A percentile compares a stretch with the other conserved stretches of the same genome.
These are phyloP conservation scores for Suhomyces choctaworum DNA, from an alignment of 1,139 yeast genomes.

Conservation along the genomic window DNA sequence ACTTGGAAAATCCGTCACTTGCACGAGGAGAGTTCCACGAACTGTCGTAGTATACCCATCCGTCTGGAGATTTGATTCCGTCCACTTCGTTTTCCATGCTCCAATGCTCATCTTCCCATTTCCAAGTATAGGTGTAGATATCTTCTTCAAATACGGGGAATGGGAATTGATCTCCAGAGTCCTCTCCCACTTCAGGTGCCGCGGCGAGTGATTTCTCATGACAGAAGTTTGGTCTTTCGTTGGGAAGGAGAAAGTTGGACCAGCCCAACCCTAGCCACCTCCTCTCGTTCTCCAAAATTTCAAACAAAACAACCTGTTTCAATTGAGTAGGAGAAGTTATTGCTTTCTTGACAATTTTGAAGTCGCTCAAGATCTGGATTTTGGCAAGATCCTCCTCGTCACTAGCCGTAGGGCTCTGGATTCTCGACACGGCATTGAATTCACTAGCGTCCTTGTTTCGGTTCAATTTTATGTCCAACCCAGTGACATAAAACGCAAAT, in stretches of 20 bases:
- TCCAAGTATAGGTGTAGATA: constrained; percentile 48
- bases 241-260: constrained; percentile 51
- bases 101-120: constrained; percentile 59
- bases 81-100: constrained; percentile 38
- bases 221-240: constrained; percentile 52
- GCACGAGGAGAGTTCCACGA: constrained; percentile 47
- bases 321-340: constrained; percentile 44
- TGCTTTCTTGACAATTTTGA: constrained; percentile 42
- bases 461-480: constrained; percentile 38
- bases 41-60: constrained; percentile 57
- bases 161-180: constrained; percentile 29
- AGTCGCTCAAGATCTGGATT: constrained; percentile 34
- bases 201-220: constrained; percentile 40
- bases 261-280: constrained; percentile 66
- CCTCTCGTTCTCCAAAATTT: constrained; percentile 57
- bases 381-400: constrained; percentile 25
- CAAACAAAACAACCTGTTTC: constrained; percentile 50
- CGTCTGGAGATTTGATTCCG: constrained; percentile 37
- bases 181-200: constrained; percentile 30
- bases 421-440: constrained; percentile 20
- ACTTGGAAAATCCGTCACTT: constrained; percentile 50
- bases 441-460: constrained; percentile 18
- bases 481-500: constrained; percentile 46
- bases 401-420: constrained; percentile 28
- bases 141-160: constrained; percentile 52